A percentile compares a stretch with the other conserved stretches of the same genome.
These are phyloP conservation scores for Alternaria sp. DNA, from an alignment of 2,329 filamentous ascomycete species.

Conservation along the genomic window DNA sequence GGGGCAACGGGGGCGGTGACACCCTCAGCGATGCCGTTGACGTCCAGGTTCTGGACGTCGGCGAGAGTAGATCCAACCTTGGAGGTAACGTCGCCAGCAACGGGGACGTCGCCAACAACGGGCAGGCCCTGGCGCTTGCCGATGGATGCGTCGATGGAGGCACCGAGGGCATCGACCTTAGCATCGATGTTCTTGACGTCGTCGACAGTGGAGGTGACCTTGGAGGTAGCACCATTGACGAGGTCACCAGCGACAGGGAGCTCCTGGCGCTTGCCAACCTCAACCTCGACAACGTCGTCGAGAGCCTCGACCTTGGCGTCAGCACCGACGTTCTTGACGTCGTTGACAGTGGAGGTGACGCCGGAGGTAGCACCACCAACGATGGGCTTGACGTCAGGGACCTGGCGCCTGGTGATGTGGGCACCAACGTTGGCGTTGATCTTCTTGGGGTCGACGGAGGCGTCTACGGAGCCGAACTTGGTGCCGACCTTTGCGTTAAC, in stretches of 20 bases:
- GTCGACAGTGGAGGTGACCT: neutral
- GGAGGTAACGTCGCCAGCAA: neutral
- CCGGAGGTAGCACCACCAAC: neutral
- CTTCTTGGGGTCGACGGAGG: neutral
- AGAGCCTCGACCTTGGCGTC: neutral
- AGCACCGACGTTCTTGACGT: neutral
- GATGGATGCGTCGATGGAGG: neutral
- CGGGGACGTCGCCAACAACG: neutral
- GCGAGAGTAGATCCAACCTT: neutral
- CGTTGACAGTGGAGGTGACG: neutral
- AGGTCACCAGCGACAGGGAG: neutral
- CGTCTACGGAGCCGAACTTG: neutral
- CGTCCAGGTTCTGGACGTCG: neutral
- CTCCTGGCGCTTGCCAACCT: neutral
- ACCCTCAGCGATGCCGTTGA: neutral
- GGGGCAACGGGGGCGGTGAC: neutral
- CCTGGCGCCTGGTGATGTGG: neutral
- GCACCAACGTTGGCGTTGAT: neutral
- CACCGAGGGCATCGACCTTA: neutral
- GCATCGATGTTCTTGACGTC: neutral
- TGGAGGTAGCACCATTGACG: neutral
- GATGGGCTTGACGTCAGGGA: neutral
- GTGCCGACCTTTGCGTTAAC: neutral
- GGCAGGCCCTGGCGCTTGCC: neutral
- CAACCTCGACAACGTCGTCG: neutral